Conservation (phyloP, 495 filamentous ascomycete species). For the Neurospora tetrasperma region DNA sequence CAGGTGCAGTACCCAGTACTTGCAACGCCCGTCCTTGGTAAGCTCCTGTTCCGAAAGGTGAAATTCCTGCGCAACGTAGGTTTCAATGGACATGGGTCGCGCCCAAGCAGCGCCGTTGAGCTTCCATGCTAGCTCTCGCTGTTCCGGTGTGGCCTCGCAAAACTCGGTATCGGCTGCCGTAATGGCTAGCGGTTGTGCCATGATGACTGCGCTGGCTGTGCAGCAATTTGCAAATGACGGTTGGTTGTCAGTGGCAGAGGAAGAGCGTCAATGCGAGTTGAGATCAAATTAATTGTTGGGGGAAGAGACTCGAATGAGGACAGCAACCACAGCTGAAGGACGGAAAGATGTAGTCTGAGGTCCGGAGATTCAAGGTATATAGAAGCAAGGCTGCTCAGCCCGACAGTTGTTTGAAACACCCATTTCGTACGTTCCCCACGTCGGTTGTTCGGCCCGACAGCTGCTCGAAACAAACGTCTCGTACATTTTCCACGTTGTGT, state of each 20-base stretch:
- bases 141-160: constrained; percentile 14
- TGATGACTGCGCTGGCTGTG: constrained; percentile 4
- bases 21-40: constrained; percentile 48
- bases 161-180: constrained; percentile 12
- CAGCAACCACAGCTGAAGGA: not conserved
- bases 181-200: constrained; percentile 15
- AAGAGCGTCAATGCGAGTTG: not conserved
- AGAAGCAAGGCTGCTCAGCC: not conserved
- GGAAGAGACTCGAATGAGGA: not conserved
- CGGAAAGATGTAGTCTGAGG: not conserved
- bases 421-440: not conserved
- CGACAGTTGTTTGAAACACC: not conserved
- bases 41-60: constrained; percentile 46
- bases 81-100: constrained; percentile 26
- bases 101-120: constrained; percentile 14
- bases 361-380: not conserved
- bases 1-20: constrained; percentile 61
- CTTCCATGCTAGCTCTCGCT: constrained; percentile 13
- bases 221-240: not conserved
- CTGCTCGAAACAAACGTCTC: not conserved
- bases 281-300: not conserved
- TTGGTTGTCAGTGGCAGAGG: not conserved
- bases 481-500: not conserved
- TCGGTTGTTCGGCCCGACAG: not conserved
- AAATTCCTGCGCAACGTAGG: constrained; percentile 58